Conservation (phyloP, 306 rosid species). For the Ormosia semicastrata region DNA sequence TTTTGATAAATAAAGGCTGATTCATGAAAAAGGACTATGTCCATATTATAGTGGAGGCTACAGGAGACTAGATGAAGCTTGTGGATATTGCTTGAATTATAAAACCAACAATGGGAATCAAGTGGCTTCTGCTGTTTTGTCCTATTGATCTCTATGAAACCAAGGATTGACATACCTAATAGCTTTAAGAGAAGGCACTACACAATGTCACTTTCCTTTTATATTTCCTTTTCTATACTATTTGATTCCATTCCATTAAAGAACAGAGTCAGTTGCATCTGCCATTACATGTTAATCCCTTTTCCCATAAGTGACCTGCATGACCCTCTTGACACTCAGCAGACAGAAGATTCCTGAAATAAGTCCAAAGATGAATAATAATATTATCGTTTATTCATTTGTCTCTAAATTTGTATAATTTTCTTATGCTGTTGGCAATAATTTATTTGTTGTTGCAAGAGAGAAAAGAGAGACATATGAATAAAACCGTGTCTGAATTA, state of each 20-base stretch:
- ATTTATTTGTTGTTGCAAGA: not conserved
- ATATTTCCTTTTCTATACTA: not conserved
- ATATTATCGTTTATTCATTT: not conserved
- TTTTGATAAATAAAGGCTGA: not conserved
- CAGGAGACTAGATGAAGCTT: too few species aligned
- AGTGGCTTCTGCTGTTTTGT: not conserved
- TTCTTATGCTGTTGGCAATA: slow-evolving; percentile 5
- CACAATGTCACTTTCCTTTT: not conserved
- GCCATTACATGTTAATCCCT: not conserved
- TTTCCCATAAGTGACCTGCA: not conserved
- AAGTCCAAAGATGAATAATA: not conserved
- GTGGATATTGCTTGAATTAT: not conserved
- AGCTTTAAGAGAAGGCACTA: not conserved
- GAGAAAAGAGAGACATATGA: too few species aligned
- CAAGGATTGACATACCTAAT: not conserved
- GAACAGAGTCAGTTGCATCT: not conserved
- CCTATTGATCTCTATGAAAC: not conserved
- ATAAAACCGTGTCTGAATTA: too few species aligned
- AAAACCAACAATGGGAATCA: not conserved
- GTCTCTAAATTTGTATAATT: not conserved
- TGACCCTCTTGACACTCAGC: not conserved
- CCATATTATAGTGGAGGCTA: not conserved
- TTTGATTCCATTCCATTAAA: not conserved
- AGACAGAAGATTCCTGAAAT: not conserved
- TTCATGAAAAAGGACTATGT: not conserved